A percentile compares a stretch with the other conserved stretches of the same genome.
Conservation (phyloP, 768 basidiomycete genomes). For the Clavulina sp. region DNA sequence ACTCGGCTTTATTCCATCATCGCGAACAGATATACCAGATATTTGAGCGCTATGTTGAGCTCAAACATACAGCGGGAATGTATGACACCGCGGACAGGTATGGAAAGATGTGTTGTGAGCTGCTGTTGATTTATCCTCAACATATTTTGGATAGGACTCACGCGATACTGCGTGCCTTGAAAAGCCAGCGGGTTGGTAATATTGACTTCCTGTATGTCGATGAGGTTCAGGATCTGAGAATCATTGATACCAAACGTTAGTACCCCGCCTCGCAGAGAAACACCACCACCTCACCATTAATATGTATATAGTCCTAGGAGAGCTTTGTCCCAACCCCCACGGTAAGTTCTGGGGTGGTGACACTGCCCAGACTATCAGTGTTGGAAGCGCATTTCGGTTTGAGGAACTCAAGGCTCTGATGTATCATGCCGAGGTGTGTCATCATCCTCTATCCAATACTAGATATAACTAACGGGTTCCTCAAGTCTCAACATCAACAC, state of each 20-base stretch:
- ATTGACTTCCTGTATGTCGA: slow-evolving; percentile 55
- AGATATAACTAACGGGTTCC: too few species aligned
- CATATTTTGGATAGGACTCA: slow-evolving; percentile 28
- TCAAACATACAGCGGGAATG: slow-evolving; percentile 27
- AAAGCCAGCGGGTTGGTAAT: slow-evolving; percentile 14
- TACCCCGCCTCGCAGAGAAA: slow-evolving; percentile 1
- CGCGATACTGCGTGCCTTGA: slow-evolving; percentile 25
- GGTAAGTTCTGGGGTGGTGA: slow-evolving; percentile 69
- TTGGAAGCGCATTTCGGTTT: slow-evolving; percentile 56
- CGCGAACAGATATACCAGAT: slow-evolving; percentile 33
- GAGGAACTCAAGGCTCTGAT: slow-evolving; percentile 53
- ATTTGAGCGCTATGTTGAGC: slow-evolving; percentile 33
- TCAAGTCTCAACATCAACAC: not conserved
- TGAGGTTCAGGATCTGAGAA: slow-evolving; percentile 54
- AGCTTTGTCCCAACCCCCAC: slow-evolving; percentile 42
- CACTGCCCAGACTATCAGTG: slow-evolving; percentile 61
- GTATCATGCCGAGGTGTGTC: slow-evolving; percentile 37
- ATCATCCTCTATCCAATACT: too few species aligned
- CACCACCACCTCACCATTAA: not conserved
- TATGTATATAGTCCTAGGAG: slow-evolving; percentile 34
- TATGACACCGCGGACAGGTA: slow-evolving; percentile 36
- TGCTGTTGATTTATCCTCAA: too few species aligned
- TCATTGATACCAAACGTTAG: slow-evolving; percentile 45
- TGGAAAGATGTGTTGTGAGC: not conserved
- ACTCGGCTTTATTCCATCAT: slow-evolving; percentile 35